Conservation (phyloP, 164 flowering plant genomes). For the Pachysandra terminalis region DNA sequence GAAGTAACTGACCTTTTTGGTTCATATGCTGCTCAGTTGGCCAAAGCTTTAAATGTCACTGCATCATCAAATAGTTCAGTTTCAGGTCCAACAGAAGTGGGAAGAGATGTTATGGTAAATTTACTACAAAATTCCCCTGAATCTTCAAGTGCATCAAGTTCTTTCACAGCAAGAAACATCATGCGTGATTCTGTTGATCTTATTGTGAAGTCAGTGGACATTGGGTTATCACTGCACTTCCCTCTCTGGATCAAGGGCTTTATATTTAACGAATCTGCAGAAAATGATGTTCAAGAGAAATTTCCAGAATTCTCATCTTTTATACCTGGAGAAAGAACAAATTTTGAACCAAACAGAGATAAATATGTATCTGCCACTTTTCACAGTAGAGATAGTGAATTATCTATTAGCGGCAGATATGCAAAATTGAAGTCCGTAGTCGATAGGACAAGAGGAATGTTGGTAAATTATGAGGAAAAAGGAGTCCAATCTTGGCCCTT, state of each 20-base stretch:
- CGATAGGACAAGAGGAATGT: conserved; percentile 43
- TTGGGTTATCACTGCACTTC: conserved; percentile 46
- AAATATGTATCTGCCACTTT: conserved; percentile 43
- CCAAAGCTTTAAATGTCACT: conserved; percentile 10
- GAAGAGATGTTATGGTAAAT: conserved; percentile 6
- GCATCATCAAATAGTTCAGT: conserved; percentile 18
- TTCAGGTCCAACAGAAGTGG: conserved; percentile 2
- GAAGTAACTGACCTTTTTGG: conserved; percentile 37
- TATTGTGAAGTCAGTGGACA: conserved; percentile 41
- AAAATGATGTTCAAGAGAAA: conserved; percentile 18
- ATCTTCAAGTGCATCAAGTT: conserved; percentile 12
- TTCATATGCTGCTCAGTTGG: conserved; percentile 22
- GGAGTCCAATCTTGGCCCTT: conserved; percentile 49
- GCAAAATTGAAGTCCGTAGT: conserved; percentile 31
- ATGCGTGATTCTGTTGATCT: conserved; percentile 17
- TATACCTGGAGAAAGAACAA: conserved; percentile 16
- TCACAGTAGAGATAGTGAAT: conserved; percentile 38
- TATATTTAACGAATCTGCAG: conserved; percentile 5
- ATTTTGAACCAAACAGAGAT: conserved; percentile 8
- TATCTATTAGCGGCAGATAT: conserved; percentile 26
- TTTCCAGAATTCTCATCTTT: conserved; percentile 13
- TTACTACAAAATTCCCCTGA: conserved; percentile 13
- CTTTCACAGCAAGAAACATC: conserved; percentile 11
- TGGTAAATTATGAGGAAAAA: conserved; percentile 33
- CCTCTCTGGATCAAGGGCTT: conserved; percentile 38